Evolutionary conservation across 1,139 yeast species (phyloP).

Genomic region (Pichia sp.): DNA sequence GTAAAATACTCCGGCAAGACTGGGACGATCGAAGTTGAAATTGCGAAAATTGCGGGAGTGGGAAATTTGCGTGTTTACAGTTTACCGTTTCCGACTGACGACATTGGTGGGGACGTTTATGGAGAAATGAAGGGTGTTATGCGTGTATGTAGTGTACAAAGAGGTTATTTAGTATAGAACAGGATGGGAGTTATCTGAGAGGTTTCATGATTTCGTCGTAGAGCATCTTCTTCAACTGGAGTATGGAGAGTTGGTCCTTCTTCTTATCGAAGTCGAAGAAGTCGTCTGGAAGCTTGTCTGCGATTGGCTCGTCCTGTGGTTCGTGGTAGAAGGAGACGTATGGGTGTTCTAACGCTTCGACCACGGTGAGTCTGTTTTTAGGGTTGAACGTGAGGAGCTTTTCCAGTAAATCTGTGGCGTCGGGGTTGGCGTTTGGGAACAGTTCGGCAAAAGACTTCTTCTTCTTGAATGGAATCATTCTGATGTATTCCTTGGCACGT

Average conservation of each 20-base stretch:
- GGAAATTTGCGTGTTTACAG: too few relatives aligned
- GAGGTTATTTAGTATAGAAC: too few relatives aligned
- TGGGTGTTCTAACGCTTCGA: slow-evolving; percentile 65
- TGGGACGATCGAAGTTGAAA: too few relatives aligned
- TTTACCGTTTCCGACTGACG: too few relatives aligned
- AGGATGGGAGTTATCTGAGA: neutral
- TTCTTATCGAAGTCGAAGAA: slow-evolving; percentile 63
- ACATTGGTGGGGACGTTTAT: too few relatives aligned
- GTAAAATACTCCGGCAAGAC: too few relatives aligned
- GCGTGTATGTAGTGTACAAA: too few relatives aligned
- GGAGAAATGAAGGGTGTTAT: too few relatives aligned
- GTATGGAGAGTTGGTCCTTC: slow-evolving; percentile 47
- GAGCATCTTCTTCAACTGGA: slow-evolving; percentile 51
- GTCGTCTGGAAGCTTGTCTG: slow-evolving; percentile 53
- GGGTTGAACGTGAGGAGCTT: slow-evolving; percentile 66
- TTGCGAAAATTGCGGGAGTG: too few relatives aligned
- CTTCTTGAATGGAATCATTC: slow-evolving; percentile 54
- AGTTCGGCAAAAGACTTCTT: slow-evolving; percentile 41
- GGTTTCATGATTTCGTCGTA: slow-evolving; percentile 55
- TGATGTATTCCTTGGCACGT: slow-evolving; percentile 61
- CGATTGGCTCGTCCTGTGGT: slow-evolving; percentile 68
- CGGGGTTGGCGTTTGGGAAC: slow-evolving; percentile 49
- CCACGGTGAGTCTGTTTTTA: slow-evolving; percentile 58
- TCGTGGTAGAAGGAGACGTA: slow-evolving; percentile 66
- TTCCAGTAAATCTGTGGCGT: slow-evolving; percentile 60